Percentiles rank a stretch among this genome's conserved stretches.
phyloP scores from a whole-genome alignment of 2,329 filamentous ascomycete species.

The Leptographium wingfieldii region DNA sequence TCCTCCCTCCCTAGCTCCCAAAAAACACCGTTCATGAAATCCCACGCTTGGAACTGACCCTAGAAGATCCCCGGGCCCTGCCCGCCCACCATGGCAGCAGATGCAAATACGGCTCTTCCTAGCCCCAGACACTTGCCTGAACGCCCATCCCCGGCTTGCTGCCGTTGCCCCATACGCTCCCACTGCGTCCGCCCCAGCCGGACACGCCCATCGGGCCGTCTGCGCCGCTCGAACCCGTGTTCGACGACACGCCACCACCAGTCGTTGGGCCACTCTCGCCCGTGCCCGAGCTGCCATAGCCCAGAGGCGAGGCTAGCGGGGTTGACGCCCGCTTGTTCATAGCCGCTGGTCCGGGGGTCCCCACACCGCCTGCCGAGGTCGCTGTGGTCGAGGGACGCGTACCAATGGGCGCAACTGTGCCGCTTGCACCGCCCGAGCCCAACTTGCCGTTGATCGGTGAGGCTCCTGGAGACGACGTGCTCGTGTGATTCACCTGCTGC shows the following conservation, averaged over 20 bases:
- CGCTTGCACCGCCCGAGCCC: constrained; percentile 29
- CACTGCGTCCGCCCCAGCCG: constrained; percentile 68
- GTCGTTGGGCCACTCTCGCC: constrained; percentile 18
- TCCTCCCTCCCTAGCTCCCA: neutral
- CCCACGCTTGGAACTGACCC: neutral
- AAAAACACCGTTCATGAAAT: neutral
- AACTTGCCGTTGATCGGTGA: constrained; percentile 55
- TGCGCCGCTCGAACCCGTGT: constrained; percentile 34
- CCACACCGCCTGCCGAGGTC: constrained; percentile 12
- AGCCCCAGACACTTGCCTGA: constrained; percentile 92
- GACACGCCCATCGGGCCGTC: constrained; percentile 31
- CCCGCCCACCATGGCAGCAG: too few relatives aligned
- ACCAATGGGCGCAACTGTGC: constrained; percentile 80
- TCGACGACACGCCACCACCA: constrained; percentile 36
- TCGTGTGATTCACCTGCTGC: constrained; percentile 67
- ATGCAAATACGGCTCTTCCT: constrained; percentile 16
- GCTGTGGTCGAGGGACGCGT: constrained; percentile 62
- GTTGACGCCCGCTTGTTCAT: constrained; percentile 77
- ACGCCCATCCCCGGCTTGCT: constrained; percentile 70
- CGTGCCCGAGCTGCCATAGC: constrained; percentile 41
- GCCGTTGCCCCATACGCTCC: constrained; percentile 68
- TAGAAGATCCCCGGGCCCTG: neutral
- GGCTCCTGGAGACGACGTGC: constrained; percentile 71
- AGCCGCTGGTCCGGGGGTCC: constrained; percentile 37
- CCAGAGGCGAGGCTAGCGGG: constrained; percentile 78